These are phyloP conservation scores for Mycena vulgaris DNA, from an alignment of 768 basidiomycete species.

Conservation along the genomic window DNA sequence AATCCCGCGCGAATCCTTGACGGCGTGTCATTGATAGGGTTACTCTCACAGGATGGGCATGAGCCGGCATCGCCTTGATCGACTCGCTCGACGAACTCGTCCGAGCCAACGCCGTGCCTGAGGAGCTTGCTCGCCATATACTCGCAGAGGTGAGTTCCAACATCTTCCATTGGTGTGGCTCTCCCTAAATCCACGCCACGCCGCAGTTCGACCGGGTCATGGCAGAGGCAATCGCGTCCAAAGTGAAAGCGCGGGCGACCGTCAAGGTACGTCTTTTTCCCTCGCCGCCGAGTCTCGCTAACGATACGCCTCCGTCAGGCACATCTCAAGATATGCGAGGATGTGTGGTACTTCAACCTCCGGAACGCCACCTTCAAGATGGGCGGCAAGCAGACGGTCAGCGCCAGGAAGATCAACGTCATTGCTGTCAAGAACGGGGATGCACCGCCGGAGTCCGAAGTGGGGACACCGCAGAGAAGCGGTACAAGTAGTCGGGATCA, in stretches of 20 bases:
- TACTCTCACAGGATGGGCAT: not conserved
- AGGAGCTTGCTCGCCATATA: not conserved
- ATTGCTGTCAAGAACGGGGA: not conserved
- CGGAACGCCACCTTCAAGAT: not conserved
- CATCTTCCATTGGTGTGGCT: not conserved
- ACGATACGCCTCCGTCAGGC: too few species aligned
- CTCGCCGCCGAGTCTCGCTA: too few species aligned
- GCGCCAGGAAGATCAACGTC: not conserved
- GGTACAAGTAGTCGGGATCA: not conserved
- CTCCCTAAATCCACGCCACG: not conserved
- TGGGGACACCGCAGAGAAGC: not conserved
- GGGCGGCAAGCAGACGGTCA: not conserved
- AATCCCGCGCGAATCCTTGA: not conserved
- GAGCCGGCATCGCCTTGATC: not conserved
- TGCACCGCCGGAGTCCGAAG: not conserved
- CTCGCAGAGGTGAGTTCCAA: not conserved
- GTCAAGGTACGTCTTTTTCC: slow-evolving; percentile 1
- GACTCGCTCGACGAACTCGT: not conserved
- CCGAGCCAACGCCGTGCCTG: not conserved
- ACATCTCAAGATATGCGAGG: not conserved
- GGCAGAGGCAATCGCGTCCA: not conserved
- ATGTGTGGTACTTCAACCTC: not conserved
- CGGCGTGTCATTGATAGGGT: not conserved
- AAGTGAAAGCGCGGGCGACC: not conserved
- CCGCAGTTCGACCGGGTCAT: not conserved